phyloP scores from a whole-genome alignment of 441 rosid genomes.

The Jatropha podagrica region DNA sequence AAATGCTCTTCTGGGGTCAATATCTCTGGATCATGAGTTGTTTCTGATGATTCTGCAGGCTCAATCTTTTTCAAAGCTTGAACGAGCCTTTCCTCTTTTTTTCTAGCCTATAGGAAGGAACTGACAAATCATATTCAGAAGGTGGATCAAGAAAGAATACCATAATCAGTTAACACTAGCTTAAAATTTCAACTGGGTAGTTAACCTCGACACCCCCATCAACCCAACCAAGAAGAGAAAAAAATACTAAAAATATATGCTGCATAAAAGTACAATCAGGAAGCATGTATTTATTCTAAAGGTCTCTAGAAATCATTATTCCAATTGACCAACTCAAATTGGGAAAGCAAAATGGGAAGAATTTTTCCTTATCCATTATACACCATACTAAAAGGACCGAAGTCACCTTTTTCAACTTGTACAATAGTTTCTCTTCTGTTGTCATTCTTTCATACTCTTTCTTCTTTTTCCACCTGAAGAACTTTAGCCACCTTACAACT shows the following conservation, averaged over 20 bases:
- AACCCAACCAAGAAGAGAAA: background rate
- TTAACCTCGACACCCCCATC: background rate
- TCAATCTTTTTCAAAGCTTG: constrained; percentile 76
- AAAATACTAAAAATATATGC: background rate
- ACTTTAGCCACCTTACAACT: constrained; percentile 89
- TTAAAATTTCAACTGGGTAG: background rate
- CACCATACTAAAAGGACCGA: background rate
- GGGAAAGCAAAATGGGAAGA: background rate
- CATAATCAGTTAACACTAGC: background rate
- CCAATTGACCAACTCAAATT: constrained; percentile 11
- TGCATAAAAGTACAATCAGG: background rate
- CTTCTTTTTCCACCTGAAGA: constrained; percentile 93
- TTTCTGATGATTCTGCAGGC: constrained; percentile 64
- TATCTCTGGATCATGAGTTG: constrained; percentile 92
- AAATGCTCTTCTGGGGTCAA: constrained; percentile 95
- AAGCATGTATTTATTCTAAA: background rate
- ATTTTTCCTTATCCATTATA: constrained; percentile 5
- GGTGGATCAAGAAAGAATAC: constrained; percentile 6
- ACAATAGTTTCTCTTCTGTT: constrained; percentile 67
- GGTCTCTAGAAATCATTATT: background rate
- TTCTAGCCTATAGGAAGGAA: constrained; percentile 53
- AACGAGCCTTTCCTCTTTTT: constrained; percentile 76
- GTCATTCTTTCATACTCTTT: constrained; percentile 91
- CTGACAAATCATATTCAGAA: constrained; percentile 6
- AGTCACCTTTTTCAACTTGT: constrained; percentile 71